phyloP scores from a whole-genome alignment of 345 rosid genomes.

The Schrenkiella parvula region DNA sequence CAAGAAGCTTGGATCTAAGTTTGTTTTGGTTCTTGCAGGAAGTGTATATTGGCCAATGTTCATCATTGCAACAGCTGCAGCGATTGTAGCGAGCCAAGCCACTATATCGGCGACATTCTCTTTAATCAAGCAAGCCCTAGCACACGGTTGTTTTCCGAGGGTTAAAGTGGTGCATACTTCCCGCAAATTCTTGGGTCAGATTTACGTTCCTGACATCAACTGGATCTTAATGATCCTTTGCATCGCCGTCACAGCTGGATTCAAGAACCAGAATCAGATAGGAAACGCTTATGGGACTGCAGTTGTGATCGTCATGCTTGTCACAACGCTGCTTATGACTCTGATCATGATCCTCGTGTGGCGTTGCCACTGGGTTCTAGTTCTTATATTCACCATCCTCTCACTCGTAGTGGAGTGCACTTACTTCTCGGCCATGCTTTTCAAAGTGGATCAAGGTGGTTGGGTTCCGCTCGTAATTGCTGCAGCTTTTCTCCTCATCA shows the following conservation, averaged over 20 bases:
- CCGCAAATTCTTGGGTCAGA: slow-evolving; percentile 72
- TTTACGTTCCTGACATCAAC: slow-evolving; percentile 84
- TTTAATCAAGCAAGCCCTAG: slow-evolving; percentile 82
- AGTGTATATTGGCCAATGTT: slow-evolving; percentile 80
- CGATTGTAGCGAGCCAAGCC: slow-evolving; percentile 85
- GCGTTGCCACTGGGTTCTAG: slow-evolving; percentile 61
- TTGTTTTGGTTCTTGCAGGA: slow-evolving; percentile 6
- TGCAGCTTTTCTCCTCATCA: slow-evolving; percentile 61
- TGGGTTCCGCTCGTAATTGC: slow-evolving; percentile 94
- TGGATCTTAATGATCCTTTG: slow-evolving; percentile 84
- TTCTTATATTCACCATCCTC: slow-evolving; percentile 54
- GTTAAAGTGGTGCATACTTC: slow-evolving; percentile 90
- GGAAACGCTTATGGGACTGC: slow-evolving; percentile 92
- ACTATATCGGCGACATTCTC: slow-evolving; percentile 90
- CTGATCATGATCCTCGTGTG: slow-evolving; percentile 86
- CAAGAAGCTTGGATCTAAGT: not conserved
- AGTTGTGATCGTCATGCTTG: slow-evolving; percentile 85
- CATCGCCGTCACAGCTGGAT: slow-evolving; percentile 62
- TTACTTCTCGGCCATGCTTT: slow-evolving; percentile 71
- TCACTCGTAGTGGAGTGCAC: slow-evolving; percentile 77
- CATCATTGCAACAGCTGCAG: slow-evolving; percentile 66
- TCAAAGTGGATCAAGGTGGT: slow-evolving; percentile 75
- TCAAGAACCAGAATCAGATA: slow-evolving; percentile 77
- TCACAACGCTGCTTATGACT: slow-evolving; percentile 65
- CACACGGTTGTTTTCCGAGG: slow-evolving; percentile 81